Evolutionary conservation across 2,329 filamentous ascomycete genomes (phyloP), one percentile per base, ranked within the genome.

Genomic region (Diplodia intermedia): DNA sequence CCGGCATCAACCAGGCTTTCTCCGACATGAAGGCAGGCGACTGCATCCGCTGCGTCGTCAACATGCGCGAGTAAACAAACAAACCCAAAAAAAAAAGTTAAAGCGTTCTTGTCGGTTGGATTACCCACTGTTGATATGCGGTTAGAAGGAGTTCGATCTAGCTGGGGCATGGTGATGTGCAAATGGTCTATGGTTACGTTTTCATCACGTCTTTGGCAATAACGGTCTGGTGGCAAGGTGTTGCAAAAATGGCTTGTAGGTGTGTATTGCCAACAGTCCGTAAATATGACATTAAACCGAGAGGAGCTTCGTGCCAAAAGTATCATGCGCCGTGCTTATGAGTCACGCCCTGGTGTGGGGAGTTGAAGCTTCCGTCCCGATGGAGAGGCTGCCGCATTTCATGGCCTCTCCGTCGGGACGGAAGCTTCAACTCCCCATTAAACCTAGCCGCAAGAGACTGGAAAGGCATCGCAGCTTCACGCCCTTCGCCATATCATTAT

Each of bases 1-100:
- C 83, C 69, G 88, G 91, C 76, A 97, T 99, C 82, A 98, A 98
- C 86, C 84, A 86, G 63, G 94, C 93, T 23, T 99, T 97, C 76
- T 88, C 93, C 72, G 89, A 91, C 74, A 99, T 99, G 95, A 96
- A 97, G 86, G 86, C 89, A 69, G 95, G 95, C 69, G 94, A 98
- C 82, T 99, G 95, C 82, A 97, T 99, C 77, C 92, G 95, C 72
- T 97, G 93, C 73, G 95, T 98, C 11, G 91, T 97, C 66, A 88
- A 89, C 71, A 88, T 89, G 86, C 57, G 57, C 57, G 57, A 62
- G 57, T 62, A 56, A 26, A 56, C 43, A 47, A 47, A 38, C 36
- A 38, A 38, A 38, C 36, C 18, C 11, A 20, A 20, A 47, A 18
- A 47, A 47, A 47, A 47, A 47, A 47, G 43, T n/a, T 20, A 47